phyloP scores from a whole-genome alignment of 2,329 filamentous ascomycete species.

The Colletotrichum truncatum region DNA sequence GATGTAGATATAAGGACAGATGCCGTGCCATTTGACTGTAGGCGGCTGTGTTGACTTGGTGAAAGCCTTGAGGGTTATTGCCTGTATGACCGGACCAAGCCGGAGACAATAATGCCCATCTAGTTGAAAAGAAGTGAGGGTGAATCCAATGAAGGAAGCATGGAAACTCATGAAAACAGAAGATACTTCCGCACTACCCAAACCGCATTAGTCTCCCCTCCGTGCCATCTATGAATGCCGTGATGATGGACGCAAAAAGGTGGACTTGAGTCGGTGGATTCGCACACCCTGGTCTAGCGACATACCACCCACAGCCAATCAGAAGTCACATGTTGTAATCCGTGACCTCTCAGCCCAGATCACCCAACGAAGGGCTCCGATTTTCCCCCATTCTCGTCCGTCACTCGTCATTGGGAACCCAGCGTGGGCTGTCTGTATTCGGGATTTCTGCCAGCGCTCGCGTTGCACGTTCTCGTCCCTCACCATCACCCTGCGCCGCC shows the following conservation, averaged over 20 bases:
- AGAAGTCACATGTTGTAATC: slow-evolving; percentile 29
- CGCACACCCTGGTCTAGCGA: slow-evolving; percentile 16
- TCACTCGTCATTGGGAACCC: slow-evolving; percentile 27
- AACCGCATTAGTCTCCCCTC: neutral
- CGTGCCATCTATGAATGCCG: slow-evolving; percentile 23
- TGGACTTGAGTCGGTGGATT: slow-evolving; percentile 17
- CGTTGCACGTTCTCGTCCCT: slow-evolving; percentile 7
- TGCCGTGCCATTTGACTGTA: slow-evolving; percentile 10
- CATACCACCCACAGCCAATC: slow-evolving; percentile 17
- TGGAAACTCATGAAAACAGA: neutral
- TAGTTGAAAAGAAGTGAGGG: neutral
- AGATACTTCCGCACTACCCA: neutral
- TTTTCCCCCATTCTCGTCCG: slow-evolving; percentile 28
- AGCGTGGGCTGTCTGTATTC: slow-evolving; percentile 23
- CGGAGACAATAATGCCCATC: neutral
- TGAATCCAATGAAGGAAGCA: neutral
- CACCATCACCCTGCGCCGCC: slow-evolving; percentile 6
- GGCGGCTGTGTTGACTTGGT: slow-evolving; percentile 7
- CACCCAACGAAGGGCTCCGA: slow-evolving; percentile 23
- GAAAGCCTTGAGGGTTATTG: neutral
- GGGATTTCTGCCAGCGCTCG: slow-evolving; percentile 24
- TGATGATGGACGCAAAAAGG: slow-evolving; percentile 22
- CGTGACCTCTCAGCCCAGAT: slow-evolving; percentile 32
- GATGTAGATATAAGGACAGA: neutral
- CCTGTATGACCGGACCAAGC: neutral